phyloP scores from a whole-genome alignment of 192 early-diverging fungal genomes.

The Coemansia aciculifera region DNA sequence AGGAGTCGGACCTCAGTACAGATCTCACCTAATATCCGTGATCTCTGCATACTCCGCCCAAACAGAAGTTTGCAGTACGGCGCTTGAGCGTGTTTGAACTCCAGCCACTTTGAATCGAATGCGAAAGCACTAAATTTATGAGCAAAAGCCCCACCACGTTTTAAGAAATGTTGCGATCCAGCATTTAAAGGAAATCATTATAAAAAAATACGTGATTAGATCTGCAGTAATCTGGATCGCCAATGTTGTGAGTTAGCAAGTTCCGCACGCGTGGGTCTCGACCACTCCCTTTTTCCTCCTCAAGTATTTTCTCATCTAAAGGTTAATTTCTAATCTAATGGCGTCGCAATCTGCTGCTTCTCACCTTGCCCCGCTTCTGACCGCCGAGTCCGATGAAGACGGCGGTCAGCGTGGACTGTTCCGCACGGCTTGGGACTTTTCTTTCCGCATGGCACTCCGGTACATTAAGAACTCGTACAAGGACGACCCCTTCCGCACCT shows the following conservation, averaged over 20 bases:
- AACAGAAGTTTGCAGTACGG: neutral
- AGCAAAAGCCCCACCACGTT: neutral
- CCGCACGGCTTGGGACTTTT: slow-evolving; percentile 46
- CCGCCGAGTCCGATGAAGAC: neutral
- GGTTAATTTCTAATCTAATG: slow-evolving; percentile 11
- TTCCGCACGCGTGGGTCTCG: neutral
- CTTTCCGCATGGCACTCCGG: slow-evolving; percentile 67
- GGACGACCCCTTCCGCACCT: slow-evolving; percentile 86
- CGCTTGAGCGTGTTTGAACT: neutral
- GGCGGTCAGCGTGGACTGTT: slow-evolving; percentile 24
- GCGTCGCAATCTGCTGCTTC: slow-evolving; percentile 13
- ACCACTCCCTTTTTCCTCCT: neutral
- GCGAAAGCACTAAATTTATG: neutral
- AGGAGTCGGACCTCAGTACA: slow-evolving; percentile 41
- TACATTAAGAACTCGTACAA: slow-evolving; percentile 92
- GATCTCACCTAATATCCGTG: neutral
- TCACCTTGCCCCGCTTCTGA: neutral
- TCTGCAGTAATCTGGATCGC: neutral
- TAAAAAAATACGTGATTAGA: neutral
- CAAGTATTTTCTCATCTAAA: neutral
- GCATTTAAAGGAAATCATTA: neutral
- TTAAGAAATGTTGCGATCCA: neutral
- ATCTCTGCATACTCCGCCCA: slow-evolving; percentile 1
- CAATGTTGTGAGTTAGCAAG: neutral
- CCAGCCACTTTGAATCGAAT: neutral